phyloP scores from a whole-genome alignment of 139 green algal species.

The Medakamo hakoo region DNA sequence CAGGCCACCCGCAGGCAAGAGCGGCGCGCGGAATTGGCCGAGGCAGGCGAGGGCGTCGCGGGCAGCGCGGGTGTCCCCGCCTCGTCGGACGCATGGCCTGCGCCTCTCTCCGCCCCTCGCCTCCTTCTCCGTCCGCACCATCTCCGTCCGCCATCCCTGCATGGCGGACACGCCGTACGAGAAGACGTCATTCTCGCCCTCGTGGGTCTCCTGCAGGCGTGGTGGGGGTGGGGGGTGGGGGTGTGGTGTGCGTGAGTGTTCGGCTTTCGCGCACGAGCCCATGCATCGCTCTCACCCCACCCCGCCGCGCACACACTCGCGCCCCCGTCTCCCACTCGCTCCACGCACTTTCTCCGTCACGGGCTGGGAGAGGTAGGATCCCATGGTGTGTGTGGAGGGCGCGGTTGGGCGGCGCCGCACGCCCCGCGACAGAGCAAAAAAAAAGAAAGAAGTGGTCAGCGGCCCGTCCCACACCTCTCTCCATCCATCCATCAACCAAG shows the following conservation, averaged over 20 bases:
- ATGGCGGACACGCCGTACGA: constrained; percentile 42
- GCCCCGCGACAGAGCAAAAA: not conserved
- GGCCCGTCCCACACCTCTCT: too few relatives aligned
- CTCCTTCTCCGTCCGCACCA: constrained; percentile 21
- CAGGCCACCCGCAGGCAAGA: too few relatives aligned
- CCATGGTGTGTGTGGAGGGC: constrained; percentile 13
- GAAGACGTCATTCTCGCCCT: constrained; percentile 28
- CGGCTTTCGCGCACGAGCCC: not conserved
- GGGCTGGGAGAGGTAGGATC: constrained; percentile 27
- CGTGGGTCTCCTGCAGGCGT: constrained; percentile 20
- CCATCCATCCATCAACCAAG: too few relatives aligned
- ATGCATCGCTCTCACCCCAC: not conserved
- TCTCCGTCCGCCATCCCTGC: constrained; percentile 57
- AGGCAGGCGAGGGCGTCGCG: not conserved
- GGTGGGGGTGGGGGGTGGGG: not conserved
- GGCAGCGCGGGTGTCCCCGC: not conserved
- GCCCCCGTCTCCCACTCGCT: not conserved
- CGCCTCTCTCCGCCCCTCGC: not conserved
- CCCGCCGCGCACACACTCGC: not conserved
- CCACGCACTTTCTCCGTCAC: constrained; percentile 29
- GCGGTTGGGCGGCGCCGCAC: too few relatives aligned
- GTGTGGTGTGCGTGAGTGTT: not conserved
- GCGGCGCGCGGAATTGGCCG: too few relatives aligned
- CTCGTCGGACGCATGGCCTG: too few relatives aligned
- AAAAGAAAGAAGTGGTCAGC: not conserved